Evolutionary conservation across 352 stramenopile species (phyloP).

Genomic region (Globisporangium iwayamae): DNA sequence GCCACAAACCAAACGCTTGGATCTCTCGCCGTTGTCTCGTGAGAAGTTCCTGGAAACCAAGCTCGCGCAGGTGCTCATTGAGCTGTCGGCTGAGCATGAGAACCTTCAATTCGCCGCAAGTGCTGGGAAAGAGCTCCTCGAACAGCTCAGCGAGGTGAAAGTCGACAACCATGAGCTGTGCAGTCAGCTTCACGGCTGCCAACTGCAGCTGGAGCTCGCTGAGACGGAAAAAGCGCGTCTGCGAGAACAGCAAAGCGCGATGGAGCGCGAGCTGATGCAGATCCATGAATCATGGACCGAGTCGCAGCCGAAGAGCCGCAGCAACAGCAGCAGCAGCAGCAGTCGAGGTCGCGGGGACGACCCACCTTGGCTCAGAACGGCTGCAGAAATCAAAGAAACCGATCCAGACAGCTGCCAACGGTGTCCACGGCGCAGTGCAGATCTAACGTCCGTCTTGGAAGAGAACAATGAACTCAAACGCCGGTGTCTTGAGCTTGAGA

Average conservation of each 20-base stretch:
- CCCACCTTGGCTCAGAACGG: not conserved
- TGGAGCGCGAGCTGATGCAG: conserved; percentile 22
- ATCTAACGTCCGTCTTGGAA: conserved; percentile 2
- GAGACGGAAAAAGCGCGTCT: conserved; percentile 24
- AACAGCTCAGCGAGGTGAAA: conserved; percentile 29
- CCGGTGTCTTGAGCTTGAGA: conserved; percentile 41
- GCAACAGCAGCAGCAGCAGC: not conserved
- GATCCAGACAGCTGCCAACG: conserved; percentile 7
- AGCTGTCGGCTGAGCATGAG: conserved; percentile 39
- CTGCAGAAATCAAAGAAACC: not conserved
- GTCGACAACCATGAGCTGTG: conserved; percentile 25
- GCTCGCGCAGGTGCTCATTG: conserved; percentile 34
- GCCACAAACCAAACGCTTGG: not conserved
- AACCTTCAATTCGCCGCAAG: conserved; percentile 46
- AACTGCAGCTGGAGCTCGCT: conserved; percentile 18
- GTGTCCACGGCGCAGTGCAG: conserved; percentile 12
- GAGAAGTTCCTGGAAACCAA: conserved; percentile 33
- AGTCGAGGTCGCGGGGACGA: not conserved
- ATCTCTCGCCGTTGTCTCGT: not conserved
- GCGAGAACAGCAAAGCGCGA: conserved; percentile 20
- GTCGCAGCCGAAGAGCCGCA: not conserved
- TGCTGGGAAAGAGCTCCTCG: conserved; percentile 44
- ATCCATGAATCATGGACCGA: conserved; percentile 5
- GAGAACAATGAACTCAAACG: conserved; percentile 33
- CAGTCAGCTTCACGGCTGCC: conserved; percentile 24